Conservation (phyloP, 768 basidiomycete species). For the Termitomyces sp. region DNA sequence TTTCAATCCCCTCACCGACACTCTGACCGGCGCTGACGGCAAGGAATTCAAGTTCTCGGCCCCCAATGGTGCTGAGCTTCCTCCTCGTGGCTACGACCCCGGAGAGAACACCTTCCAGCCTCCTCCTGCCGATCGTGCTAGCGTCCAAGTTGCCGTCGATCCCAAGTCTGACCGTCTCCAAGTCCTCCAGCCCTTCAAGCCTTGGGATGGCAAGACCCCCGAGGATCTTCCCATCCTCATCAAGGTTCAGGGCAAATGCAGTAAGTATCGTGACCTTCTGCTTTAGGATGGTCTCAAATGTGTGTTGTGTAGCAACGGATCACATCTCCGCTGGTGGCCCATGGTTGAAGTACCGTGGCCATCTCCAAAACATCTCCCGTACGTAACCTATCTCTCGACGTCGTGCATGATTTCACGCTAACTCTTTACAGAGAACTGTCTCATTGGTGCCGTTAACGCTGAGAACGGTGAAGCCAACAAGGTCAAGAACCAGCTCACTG, state of each 20-base stretch:
- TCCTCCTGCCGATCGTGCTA: conserved; percentile 81
- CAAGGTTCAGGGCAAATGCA: conserved; percentile 99
- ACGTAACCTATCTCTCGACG: conserved; percentile 23
- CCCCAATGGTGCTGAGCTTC: conserved; percentile 89
- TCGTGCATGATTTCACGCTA: conserved; percentile 2
- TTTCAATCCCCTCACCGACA: conserved; percentile 96
- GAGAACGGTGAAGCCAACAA: conserved; percentile 97
- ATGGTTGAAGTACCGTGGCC: conserved; percentile 99
- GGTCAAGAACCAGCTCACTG: conserved; percentile 86
- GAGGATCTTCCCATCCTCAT: conserved; percentile 89
- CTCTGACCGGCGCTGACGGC: conserved; percentile 85
- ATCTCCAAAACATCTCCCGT: conserved; percentile 98
- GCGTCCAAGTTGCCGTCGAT: conserved; percentile 82
- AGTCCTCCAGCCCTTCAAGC: conserved; percentile 81
- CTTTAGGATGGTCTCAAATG: conserved; percentile 1
- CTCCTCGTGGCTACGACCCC: conserved; percentile 93
- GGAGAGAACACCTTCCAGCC: conserved; percentile 97
- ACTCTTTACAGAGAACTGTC: conserved; percentile 72
- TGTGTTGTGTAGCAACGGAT: conserved; percentile 59
- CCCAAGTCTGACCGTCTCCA: conserved; percentile 89
- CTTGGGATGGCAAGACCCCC: conserved; percentile 94
- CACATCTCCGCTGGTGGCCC: conserved; percentile 98
- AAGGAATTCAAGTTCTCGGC: conserved; percentile 97
- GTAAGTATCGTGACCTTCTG: conserved; percentile 38
- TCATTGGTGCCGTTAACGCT: conserved; percentile 95